Evolutionary conservation across 371 early-diverging fungal genomes (phyloP), one percentile per base, ranked within the genome.

Genomic region (Lichtheimia ornata): DNA sequence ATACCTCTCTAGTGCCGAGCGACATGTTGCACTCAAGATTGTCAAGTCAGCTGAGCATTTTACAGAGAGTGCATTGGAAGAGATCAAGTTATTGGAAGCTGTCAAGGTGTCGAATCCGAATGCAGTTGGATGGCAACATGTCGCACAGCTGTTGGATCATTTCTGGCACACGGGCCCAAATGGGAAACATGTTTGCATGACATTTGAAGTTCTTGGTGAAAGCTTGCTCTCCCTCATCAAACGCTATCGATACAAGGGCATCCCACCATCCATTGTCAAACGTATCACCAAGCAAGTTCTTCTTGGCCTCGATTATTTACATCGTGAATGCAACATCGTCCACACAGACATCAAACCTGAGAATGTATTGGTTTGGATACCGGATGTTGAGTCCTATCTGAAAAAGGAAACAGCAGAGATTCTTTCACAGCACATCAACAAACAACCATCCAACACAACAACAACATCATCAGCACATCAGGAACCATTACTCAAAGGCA

Each of bases 271-370:
- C 27, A 85, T 97, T 45, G 97, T 98, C 53, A 93, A 91, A 71
- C 88, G 93, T 42, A 92, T 97, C 43, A 72, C 91, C 3, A 84
- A 89, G 58, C 97, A 98, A 68, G 86, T 96, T 0, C 73, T 97
- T 30, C 81, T 89, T 77, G 97, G 95, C 4, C 74, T 98, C 58
- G 97, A 95, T 60, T 97, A 95, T 66, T 79, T 98, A 62, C 98
- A 98, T 71, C 71, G 89, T n/a, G 91, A 93, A 59, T 97, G 98
- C 79, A 91, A 91, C n/a, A 95, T 99, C 69, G 95, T 97, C 50
- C 99, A 99, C 79, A 97, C 99, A 0, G 99, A 99, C 72, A 69
- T 99, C 44, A 99, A 99, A 70, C 99, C 98, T 0, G 99, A 96
- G 70, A 96, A 96, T 71, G 93, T 96, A 6, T 78, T 96, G 41